A percentile compares a stretch with the other conserved stretches of the same genome.
Evolutionary conservation across 371 early-diverging fungal genomes (phyloP).

Genomic region (Syncephalastrum contaminatum): DNA sequence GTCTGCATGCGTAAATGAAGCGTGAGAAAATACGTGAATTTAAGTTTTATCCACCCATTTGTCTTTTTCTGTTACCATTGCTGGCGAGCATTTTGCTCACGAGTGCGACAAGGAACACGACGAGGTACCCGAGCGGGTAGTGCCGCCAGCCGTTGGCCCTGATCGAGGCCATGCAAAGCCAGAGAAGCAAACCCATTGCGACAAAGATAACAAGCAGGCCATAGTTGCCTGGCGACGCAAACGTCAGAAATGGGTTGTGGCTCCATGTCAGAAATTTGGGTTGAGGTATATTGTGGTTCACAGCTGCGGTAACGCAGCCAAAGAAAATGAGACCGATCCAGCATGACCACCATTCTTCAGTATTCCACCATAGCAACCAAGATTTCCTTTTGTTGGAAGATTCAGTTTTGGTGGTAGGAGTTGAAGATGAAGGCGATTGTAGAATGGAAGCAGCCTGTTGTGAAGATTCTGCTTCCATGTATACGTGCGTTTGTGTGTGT

Average conservation of each 20-base stretch:
- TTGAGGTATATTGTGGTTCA: constrained; percentile 42
- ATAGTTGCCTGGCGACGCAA: constrained; percentile 40
- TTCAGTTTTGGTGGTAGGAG: no score
- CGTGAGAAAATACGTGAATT: not conserved
- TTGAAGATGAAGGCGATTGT: no score
- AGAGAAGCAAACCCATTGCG: constrained; percentile 49
- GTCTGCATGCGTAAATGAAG: constrained; percentile 1
- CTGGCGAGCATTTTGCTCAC: constrained; percentile 59
- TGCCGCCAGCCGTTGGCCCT: constrained; percentile 38
- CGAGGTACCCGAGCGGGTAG: constrained; percentile 49
- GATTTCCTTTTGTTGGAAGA: constrained; percentile 9
- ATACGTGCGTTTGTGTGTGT: no score
- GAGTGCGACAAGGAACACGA: constrained; percentile 49
- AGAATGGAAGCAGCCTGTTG: no score
- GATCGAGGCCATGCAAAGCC: constrained; percentile 45
- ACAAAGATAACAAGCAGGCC: constrained; percentile 52
- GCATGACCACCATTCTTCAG: constrained; percentile 66
- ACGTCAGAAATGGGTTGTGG: constrained; percentile 54
- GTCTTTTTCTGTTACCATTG: constrained; percentile 36
- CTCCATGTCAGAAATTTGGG: constrained; percentile 53
- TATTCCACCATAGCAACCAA: constrained; percentile 64
- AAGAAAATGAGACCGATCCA: constrained; percentile 64
- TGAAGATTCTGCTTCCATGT: no score
- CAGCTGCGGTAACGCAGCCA: constrained; percentile 49
- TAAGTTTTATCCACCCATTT: not conserved